Base-by-base conservation (phyloP, 371 early-diverging fungal species). In the Sporodiniella umbellata region DNA sequence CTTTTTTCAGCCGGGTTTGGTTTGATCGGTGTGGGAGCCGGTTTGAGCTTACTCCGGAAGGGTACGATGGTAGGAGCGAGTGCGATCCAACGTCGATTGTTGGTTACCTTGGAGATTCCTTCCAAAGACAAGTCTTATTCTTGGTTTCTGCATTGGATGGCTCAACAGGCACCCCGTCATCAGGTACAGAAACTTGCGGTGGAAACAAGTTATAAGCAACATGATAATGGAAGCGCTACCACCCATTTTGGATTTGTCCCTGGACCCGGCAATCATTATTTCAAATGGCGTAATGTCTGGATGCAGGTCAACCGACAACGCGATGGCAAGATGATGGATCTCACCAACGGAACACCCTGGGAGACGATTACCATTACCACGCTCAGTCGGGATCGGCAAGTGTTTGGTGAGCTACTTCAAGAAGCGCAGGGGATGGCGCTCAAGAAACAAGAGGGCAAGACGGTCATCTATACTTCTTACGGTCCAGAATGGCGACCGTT, bases 401-500 rank as follows among this genome's bases (percentile, higher is more conserved):
- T 95, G 1, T 87, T 98, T 50, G 60, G 78, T 2, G 71, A 79
- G 1, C 70, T 98, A 24, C 70, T 98, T 22, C 60, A 79, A n/a
- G 93, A 94, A 48, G 92, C 98, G 8, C 89, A 88, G 53, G 70
- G 71, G 45, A 70, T 83, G 61, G 98, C 98, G 10, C 55, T 96
- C 33, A 77, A 85, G 40, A 85, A 87, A 54, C 90, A 95, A 67
- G 90, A 89, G 48, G 97, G 96, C 12, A 95, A 95, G 53, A 95
- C 94, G 0, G 96, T 97, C 8, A 78, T 98, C 38, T 97, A 93
- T 67, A 94, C 94, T 1, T 89, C 90, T 38, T 93, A 85, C 72
- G 99, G 97, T 0, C 92, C 93, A 1, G 98, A 98, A 50, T 98
- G 99, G 99, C 75, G 95, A 45, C 95, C 94, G 0, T 97, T 98